phyloP scores from a whole-genome alignment of 1,284 basidiomycete species.

The Heterobasidion annosum region DNA sequence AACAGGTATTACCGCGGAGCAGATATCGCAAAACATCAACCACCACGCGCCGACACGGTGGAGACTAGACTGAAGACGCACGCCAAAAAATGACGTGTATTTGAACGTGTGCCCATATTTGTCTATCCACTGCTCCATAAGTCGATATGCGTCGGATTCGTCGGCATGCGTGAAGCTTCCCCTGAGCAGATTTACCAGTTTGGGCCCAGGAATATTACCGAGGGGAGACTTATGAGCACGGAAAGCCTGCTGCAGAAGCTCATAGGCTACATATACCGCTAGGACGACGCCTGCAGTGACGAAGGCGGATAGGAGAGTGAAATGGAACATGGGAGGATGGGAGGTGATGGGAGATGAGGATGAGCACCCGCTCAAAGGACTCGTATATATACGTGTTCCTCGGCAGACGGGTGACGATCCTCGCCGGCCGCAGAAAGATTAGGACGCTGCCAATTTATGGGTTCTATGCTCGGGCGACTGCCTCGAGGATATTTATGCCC shows the following conservation, averaged over 20 bases:
- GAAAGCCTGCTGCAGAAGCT: neutral
- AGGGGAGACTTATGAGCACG: neutral
- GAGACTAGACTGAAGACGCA: neutral
- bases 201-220: slow-evolving; percentile 1
- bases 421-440: too few species aligned
- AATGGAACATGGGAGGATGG: neutral
- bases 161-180: neutral
- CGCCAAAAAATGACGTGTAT: neutral
- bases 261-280: neutral
- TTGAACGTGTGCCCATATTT: slow-evolving; percentile 1
- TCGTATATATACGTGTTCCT: too few species aligned
- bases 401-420: too few species aligned
- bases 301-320: neutral
- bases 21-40: neutral
- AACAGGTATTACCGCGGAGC: too few species aligned
- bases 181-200: neutral
- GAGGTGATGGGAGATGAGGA: too few species aligned
- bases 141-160: neutral
- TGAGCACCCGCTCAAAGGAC: too few species aligned
- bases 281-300: neutral
- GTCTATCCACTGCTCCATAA: neutral
- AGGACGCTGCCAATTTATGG: too few species aligned
- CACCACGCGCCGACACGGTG: neutral
- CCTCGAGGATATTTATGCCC: too few species aligned
- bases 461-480: too few species aligned